Evolutionary conservation across 257 asterid species (phyloP), one percentile per base, ranked within the genome.

Genomic region (Solanum lycopersicoides): DNA sequence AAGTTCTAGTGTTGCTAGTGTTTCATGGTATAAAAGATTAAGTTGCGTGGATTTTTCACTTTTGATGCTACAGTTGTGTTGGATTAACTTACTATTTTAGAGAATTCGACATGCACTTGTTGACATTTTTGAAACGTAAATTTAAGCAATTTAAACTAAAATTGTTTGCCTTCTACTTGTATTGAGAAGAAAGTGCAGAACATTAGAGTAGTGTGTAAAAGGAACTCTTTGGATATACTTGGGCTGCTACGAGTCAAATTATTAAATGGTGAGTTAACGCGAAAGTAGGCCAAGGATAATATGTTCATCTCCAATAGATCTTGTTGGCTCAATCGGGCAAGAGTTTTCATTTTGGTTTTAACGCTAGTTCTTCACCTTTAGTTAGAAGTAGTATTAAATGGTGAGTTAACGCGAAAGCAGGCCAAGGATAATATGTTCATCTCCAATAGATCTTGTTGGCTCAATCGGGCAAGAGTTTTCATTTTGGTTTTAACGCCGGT

Each of bases 211-310:
- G 65, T 11, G 25, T 7, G 25, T 56, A 56, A 20, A 56, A 56
- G 12, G 1, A 56, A 56, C 12, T 56, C 5, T 0, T 0, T 56
- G 5, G 0, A 18, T 1, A 50, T 16, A 50, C 0, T 16, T 50
- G 60, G 23, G 60, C 60, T 56, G 5, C 0, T 56, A 7, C 0
- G n/a, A 56, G 7, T 56, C 1, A 0, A 56, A 56, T 56, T 0
- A 56, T n/a, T 10, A 56, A 56, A 56, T 56, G 65, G n/a, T 18
- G 65, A 56, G 65, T 56, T 56, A 7, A 56, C 18, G n/a, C n/a
- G n/a, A 18, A 56, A 56, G n/a, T 2, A 7, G 65, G 11, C 4
- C 1, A 65, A 11, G 71, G 16, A 63, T 11, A 63, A n/a, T 18
- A 60, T 5, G 6, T 5, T 2, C 72, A 12, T 65, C 34, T 65